Evolutionary conservation across 805 yeast species (phyloP).

Genomic region (Candida dajiaensis): DNA sequence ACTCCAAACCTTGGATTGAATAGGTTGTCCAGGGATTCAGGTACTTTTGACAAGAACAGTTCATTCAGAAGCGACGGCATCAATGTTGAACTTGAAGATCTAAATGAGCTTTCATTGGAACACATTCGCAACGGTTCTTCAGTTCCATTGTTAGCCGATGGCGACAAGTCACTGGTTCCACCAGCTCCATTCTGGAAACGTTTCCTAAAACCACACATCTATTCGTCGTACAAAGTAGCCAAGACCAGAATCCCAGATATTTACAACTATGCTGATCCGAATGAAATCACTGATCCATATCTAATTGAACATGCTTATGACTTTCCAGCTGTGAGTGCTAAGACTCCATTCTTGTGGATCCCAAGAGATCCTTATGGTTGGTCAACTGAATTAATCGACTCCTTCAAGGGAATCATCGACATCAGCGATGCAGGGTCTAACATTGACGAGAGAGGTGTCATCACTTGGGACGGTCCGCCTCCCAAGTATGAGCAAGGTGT

Average conservation of each 20-base stretch:
- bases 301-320: slow-evolving; percentile 60
- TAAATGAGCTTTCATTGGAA: slow-evolving; percentile 18
- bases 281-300: slow-evolving; percentile 30
- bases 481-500: slow-evolving; percentile 31
- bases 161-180: slow-evolving; percentile 30
- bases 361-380: slow-evolving; percentile 88
- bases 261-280: slow-evolving; percentile 43
- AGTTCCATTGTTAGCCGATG: slow-evolving; percentile 69
- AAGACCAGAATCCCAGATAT: slow-evolving; percentile 53
- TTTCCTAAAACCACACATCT: slow-evolving; percentile 50
- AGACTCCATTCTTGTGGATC: slow-evolving; percentile 81
- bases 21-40: slow-evolving; percentile 7
- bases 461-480: slow-evolving; percentile 46
- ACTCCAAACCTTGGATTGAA: background rate
- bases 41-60: slow-evolving; percentile 2
- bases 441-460: slow-evolving; percentile 44
- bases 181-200: slow-evolving; percentile 38
- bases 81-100: slow-evolving; percentile 22
- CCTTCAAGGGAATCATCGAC: slow-evolving; percentile 48
- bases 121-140: slow-evolving; percentile 17
- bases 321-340: slow-evolving; percentile 65
- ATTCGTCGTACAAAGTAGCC: slow-evolving; percentile 43
- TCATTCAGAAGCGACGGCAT: slow-evolving; percentile 11
- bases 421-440: slow-evolving; percentile 65
- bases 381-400: slow-evolving; percentile 52